Base-by-base conservation (phyloP, 2,329 filamentous ascomycete genomes). In the Calonectria henricotiae region DNA sequence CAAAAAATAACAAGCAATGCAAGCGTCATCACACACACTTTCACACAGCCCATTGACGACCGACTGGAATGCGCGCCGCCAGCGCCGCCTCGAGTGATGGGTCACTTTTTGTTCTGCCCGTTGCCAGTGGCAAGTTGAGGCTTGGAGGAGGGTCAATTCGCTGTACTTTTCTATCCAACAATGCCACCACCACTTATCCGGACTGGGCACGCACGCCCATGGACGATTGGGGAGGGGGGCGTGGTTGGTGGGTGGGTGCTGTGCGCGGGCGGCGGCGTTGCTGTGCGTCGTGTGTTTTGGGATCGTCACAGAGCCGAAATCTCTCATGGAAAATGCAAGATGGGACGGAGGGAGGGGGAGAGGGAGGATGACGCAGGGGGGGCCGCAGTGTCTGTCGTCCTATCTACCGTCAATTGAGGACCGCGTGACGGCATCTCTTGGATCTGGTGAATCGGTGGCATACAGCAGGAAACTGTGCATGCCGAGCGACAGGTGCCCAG, bases 251-350 rank as follows among this genome's bases (percentile, higher is more conserved):
- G 35, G 35, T 37, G 35, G 35, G 46, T 49, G 46, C 23, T 35
- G 32, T 5, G 32, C 32, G 35, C 12, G 35, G n/a, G 35, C 51
- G 51, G 32, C 30, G n/a, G 51, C 27, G 47, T 30, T 23, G 35
- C n/a, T 58, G 51, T 58, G 51, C 51, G 51, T 39, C 9, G 32
- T 58, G 32, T 39, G 32, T 30, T 58, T 39, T 54, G 55, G 58
- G 67, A 66, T 69, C 54, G 67, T 66, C 62, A 55, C 30, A 32
- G 51, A 65, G 67, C 62, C 67, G 62, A 66, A 69, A 58, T 58
- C 51, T 58, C 67, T 61, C 35, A 39, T 11, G 6, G 62, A 61
- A 49, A 61, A 69, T 62, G 67, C 67, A 66, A 66, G 67, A 69
- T 69, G 62, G 66, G 13, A 68, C 55, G 66, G 60, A 47, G 66